phyloP scores from a whole-genome alignment of 331 rosid species.

The Rosa hybrid region DNA sequence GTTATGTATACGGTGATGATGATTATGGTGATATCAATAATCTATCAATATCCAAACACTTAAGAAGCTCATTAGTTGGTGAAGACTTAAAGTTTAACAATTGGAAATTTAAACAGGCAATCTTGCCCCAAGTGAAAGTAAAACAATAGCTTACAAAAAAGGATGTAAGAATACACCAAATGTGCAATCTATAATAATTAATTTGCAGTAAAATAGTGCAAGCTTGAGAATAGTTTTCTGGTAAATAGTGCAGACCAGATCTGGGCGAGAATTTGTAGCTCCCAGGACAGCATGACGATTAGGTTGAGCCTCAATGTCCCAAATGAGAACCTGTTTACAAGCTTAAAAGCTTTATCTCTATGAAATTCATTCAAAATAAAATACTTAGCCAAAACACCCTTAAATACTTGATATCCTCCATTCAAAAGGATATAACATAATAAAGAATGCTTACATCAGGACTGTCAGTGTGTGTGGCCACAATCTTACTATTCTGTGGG shows the following conservation, averaged over 20 bases:
- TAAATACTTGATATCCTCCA: not conserved
- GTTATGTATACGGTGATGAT: not conserved
- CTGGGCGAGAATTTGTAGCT: conserved; percentile 36
- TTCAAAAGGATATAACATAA: not conserved
- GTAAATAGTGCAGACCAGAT: conserved; percentile 28
- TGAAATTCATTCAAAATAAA: conserved; percentile 8
- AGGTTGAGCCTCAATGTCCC: conserved; percentile 51
- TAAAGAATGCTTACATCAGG: conserved; percentile 35
- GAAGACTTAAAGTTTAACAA: not conserved
- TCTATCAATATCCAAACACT: not conserved
- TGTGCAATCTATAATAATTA: not conserved
- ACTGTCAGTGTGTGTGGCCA: conserved; percentile 45
- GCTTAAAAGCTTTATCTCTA: conserved; percentile 9
- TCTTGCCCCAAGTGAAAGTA: not conserved
- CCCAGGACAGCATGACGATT: conserved; percentile 49
- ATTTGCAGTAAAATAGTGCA: not conserved
- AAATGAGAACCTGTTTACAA: conserved; percentile 35
- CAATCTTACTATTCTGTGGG: conserved; percentile 40
- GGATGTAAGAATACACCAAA: not conserved
- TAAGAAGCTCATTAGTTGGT: not conserved
- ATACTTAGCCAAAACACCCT: not conserved
- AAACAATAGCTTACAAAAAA: not conserved
- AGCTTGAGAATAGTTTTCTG: not conserved
- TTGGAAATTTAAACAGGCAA: not conserved
- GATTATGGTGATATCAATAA: not conserved